phyloP scores from a whole-genome alignment of 2,329 filamentous ascomycete species.

The Hymenoscyphus fraxineus region DNA sequence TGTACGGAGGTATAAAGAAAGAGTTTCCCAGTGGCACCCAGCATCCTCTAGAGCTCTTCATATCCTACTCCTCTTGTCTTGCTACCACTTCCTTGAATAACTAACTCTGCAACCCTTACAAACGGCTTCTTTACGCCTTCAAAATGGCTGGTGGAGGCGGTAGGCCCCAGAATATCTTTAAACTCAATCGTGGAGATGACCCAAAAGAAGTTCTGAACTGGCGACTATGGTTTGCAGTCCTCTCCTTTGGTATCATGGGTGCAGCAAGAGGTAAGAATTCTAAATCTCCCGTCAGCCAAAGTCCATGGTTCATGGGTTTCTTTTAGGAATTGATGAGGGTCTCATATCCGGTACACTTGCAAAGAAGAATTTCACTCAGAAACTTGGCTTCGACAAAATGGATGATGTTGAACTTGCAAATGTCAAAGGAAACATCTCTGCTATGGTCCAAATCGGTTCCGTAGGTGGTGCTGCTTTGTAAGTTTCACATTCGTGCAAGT shows the following conservation, averaged over 20 bases:
- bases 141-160: conserved; percentile 50
- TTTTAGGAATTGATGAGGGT: conserved; percentile 58
- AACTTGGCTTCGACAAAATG: conserved; percentile 55
- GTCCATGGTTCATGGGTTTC: conserved; percentile 36
- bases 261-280: conserved; percentile 58
- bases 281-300: not conserved
- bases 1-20: conserved; percentile 1
- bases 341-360: conserved; percentile 70
- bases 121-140: not conserved
- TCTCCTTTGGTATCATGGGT: conserved; percentile 71
- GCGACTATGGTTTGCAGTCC: conserved; percentile 72
- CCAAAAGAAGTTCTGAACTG: conserved; percentile 72
- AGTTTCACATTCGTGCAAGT: conserved; percentile 16
- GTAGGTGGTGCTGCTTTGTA: conserved; percentile 65
- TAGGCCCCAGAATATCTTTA: conserved; percentile 61
- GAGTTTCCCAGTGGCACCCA: not conserved
- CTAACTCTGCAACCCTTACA: not conserved
- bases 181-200: conserved; percentile 58
- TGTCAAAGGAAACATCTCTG: conserved; percentile 71
- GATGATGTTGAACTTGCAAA: conserved; percentile 54
- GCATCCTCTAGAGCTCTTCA: not conserved
- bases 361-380: conserved; percentile 58
- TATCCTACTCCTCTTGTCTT: not conserved
- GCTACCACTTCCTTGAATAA: not conserved
- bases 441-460: conserved; percentile 78